phyloP scores from a whole-genome alignment of 192 early-diverging fungal species.

The Coemansia sp. region DNA sequence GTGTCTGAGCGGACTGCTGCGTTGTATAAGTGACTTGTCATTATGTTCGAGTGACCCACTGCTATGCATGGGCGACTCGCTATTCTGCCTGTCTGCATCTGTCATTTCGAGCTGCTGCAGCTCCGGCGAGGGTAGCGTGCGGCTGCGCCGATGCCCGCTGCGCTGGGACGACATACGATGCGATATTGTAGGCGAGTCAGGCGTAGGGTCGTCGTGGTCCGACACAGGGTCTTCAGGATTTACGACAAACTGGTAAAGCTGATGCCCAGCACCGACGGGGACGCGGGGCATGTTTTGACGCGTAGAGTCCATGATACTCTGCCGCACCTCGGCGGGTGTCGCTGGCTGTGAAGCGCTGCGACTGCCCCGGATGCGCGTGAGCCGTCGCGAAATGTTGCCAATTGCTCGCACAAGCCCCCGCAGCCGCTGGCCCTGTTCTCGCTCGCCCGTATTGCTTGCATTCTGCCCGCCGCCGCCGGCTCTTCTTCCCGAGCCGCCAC shows the following conservation, averaged over 20 bases:
- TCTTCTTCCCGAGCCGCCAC: not conserved
- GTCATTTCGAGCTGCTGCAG: slow-evolving; percentile 5
- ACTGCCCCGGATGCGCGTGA: slow-evolving; percentile 39
- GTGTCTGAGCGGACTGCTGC: not conserved
- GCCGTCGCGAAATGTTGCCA: slow-evolving; percentile 35
- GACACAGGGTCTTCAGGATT: slow-evolving; percentile 48
- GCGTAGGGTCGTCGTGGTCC: slow-evolving; percentile 26
- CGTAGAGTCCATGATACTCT: slow-evolving; percentile 37
- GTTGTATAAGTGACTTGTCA: not conserved
- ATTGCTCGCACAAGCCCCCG: slow-evolving; percentile 46
- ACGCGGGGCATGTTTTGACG: slow-evolving; percentile 31
- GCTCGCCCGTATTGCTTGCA: not conserved
- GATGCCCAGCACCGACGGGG: slow-evolving; percentile 22
- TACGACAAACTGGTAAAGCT: slow-evolving; percentile 44
- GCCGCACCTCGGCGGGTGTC: slow-evolving; percentile 40
- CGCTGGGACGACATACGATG: slow-evolving; percentile 16
- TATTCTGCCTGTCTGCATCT: not conserved
- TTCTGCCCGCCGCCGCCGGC: not conserved
- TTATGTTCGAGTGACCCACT: not conserved
- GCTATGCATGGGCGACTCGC: not conserved
- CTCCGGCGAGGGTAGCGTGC: slow-evolving; percentile 26
- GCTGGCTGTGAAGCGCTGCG: slow-evolving; percentile 54
- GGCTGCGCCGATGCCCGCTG: slow-evolving; percentile 26
- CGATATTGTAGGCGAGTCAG: slow-evolving; percentile 45
- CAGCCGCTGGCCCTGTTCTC: slow-evolving; percentile 16